Percentiles rank a stretch among this genome's conserved stretches.
These are phyloP conservation scores for Drosera capensis DNA, from an alignment of 148 eudicot species.

Conservation along the genomic window DNA sequence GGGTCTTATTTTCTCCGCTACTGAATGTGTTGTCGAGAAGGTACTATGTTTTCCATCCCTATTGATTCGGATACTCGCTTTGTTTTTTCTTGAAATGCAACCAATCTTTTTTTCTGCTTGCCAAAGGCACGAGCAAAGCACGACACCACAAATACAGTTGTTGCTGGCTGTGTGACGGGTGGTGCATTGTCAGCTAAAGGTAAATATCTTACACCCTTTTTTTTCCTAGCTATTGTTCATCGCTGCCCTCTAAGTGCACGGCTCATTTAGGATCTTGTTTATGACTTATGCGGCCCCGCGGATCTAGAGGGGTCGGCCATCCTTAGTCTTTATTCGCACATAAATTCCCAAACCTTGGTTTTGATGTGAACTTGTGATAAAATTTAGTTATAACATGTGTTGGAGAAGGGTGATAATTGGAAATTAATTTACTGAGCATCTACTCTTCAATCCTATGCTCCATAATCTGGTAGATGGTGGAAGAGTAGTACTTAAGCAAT, in stretches of 20 bases:
- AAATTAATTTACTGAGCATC: too few species aligned
- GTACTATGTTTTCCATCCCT: constrained; percentile 15
- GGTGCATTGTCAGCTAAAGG: constrained; percentile 74
- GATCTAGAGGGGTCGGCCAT: too few species aligned
- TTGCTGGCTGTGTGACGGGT: constrained; percentile 91
- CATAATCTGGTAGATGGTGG: too few species aligned
- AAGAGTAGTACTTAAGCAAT: too few species aligned
- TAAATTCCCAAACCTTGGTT: too few species aligned
- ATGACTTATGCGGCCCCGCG: too few species aligned
- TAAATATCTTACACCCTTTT: constrained; percentile 8
- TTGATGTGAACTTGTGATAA: too few species aligned
- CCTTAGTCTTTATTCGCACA: too few species aligned
- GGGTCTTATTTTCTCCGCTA: constrained; percentile 73
- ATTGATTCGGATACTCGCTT: background rate
- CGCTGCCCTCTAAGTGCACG: background rate
- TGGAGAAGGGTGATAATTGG: too few species aligned
- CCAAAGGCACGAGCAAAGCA: constrained; percentile 83
- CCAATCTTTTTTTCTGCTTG: background rate
- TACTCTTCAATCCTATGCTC: too few species aligned
- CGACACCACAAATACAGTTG: constrained; percentile 64
- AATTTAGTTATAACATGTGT: too few species aligned
- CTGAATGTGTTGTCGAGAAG: constrained; percentile 85
- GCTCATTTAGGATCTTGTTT: background rate
- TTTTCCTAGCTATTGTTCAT: constrained; percentile 1
- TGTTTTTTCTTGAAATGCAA: background rate